These are phyloP conservation scores for Hebeloma cylindrosporum DNA, from an alignment of 768 basidiomycete species.

Conservation along the genomic window DNA sequence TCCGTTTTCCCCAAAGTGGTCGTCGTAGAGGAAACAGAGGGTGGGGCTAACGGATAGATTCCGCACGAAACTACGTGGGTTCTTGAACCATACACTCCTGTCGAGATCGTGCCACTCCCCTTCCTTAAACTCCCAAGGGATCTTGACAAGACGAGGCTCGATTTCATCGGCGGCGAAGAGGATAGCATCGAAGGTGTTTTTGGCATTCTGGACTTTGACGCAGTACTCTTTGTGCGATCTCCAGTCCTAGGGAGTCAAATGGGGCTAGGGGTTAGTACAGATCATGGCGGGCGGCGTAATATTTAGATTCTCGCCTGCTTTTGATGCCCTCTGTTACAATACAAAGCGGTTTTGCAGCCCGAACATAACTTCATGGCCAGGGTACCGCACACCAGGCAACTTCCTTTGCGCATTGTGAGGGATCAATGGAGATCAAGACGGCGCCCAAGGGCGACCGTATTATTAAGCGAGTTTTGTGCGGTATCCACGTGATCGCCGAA, in stretches of 20 bases:
- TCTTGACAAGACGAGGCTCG: conserved; percentile 6
- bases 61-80: too few relatives aligned
- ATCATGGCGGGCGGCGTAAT: too few relatives aligned
- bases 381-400: conserved; percentile 3
- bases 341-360: conserved; percentile 3
- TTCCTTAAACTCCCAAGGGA: neutral
- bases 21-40: neutral
- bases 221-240: conserved; percentile 8
- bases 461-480: too few relatives aligned
- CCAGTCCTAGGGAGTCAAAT: conserved; percentile 3
- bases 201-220: conserved; percentile 3
- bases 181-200: conserved; percentile 4
- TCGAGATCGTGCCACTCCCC: neutral
- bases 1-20: neutral
- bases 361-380: conserved; percentile 4
- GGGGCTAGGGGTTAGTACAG: neutral
- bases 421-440: too few relatives aligned
- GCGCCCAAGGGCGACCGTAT: too few relatives aligned
- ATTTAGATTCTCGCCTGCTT: neutral
- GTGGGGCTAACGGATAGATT: neutral
- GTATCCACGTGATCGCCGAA: too few relatives aligned
- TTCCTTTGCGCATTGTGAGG: neutral
- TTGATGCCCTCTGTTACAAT: conserved; percentile 8
- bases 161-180: conserved; percentile 5
- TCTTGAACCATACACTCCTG: conserved; percentile 1